These are phyloP conservation scores for Chrysanthemum makinoi DNA, from an alignment of 129 eudicot species.

Conservation along the genomic window DNA sequence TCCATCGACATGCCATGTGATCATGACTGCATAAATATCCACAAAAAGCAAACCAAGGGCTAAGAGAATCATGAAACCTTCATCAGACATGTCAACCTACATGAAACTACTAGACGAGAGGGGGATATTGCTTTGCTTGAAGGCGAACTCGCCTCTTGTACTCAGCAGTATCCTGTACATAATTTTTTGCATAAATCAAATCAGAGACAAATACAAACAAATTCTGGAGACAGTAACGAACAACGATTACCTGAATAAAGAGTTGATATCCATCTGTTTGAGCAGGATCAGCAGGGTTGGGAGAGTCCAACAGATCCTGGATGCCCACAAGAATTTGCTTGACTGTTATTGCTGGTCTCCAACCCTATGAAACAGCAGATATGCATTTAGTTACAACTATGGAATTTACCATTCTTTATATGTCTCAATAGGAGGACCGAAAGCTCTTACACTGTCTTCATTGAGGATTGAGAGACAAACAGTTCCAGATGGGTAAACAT, in stretches of 20 bases:
- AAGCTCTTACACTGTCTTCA: constrained; percentile 54
- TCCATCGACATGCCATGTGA: constrained; percentile 12
- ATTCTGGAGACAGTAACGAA: not conserved
- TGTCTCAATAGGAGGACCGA: not conserved
- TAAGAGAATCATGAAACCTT: constrained; percentile 9
- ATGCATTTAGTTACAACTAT: not conserved
- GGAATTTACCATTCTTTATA: not conserved
- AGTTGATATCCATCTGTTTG: constrained; percentile 69
- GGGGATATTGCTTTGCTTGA: constrained; percentile 75
- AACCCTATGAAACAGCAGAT: constrained; percentile 41
- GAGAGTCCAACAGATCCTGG: constrained; percentile 63
- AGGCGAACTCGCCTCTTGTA: constrained; percentile 74
- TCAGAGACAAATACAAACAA: not conserved
- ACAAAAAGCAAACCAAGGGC: constrained; percentile 17
- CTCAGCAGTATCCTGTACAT: constrained; percentile 54
- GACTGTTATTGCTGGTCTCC: constrained; percentile 81
- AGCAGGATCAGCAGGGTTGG: constrained; percentile 76
- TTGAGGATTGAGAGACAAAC: constrained; percentile 67
- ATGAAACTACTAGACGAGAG: constrained; percentile 42
- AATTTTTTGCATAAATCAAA: constrained; percentile 8
- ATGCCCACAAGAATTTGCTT: constrained; percentile 68
- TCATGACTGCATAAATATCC: not conserved
- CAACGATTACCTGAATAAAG: constrained; percentile 48
- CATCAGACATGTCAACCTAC: constrained; percentile 12
- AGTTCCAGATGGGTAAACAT: constrained; percentile 66